Conservation (phyloP, 306 rosid genomes). For the Dryas alaskensis region DNA sequence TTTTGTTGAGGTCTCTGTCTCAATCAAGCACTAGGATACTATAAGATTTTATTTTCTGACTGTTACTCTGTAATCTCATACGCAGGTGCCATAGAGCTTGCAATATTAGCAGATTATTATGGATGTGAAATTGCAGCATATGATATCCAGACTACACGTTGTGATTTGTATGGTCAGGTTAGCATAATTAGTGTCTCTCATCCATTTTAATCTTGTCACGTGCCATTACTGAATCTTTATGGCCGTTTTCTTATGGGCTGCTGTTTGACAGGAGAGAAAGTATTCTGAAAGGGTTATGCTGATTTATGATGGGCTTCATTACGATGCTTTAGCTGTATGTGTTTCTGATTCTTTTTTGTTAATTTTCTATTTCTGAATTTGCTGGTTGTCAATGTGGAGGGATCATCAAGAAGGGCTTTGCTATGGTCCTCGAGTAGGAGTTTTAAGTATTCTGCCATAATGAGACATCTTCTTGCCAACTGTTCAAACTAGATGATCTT, state of each 20-base stretch:
- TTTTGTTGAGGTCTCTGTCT: not conserved
- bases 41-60: constrained; percentile 22
- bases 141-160: constrained; percentile 88
- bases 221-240: constrained; percentile 27
- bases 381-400: not conserved
- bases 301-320: constrained; percentile 93
- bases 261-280: constrained; percentile 54
- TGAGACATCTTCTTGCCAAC: constrained; percentile 2
- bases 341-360: not conserved
- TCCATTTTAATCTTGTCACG: constrained; percentile 20
- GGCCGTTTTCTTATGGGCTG: constrained; percentile 17
- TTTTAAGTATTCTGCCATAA: not conserved
- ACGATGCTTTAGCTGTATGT: constrained; percentile 91
- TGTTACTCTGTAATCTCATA: constrained; percentile 20
- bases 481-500: constrained; percentile 4
- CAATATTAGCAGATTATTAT: constrained; percentile 82
- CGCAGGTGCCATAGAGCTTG: constrained; percentile 92
- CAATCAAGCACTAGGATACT: not conserved
- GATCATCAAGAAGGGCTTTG: not conserved
- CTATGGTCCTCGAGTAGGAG: not conserved
- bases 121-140: constrained; percentile 93
- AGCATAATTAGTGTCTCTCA: constrained; percentile 27
- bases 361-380: not conserved
- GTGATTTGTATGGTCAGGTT: constrained; percentile 98
- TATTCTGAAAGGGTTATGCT: constrained; percentile 85